Base-by-base conservation (phyloP, 768 basidiomycete genomes). In the Gelatoporia subvermispora region DNA sequence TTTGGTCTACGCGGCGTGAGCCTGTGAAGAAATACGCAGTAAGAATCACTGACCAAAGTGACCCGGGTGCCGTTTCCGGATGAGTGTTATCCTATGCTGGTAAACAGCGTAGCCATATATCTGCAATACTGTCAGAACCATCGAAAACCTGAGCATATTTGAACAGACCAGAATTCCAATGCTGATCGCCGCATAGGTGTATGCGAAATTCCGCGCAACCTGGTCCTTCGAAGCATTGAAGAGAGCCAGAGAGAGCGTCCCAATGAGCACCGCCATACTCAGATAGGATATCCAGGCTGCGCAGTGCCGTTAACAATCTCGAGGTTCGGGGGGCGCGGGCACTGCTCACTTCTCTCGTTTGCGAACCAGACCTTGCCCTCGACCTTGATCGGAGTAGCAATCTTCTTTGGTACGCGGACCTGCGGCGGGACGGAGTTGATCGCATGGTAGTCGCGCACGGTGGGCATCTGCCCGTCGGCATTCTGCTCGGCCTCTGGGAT, bases 311-410 rank as follows among this genome's bases (percentile, higher is more conserved):
- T 15, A 22, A 13, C 22, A n/a, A 25, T 8, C 11, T 9, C 8
- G 15, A 45, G 16, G 43, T 28, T 36, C 23, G 17, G 16, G 21
- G 3, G 34, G 15, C 24, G 37, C 40, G 43, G 7, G 64, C 74
- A 45, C 38, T 8, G 68, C 83, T 51, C 41, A 93, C 90, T 93
- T 62, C 91, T 73, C 67, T 97, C 93, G 61, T 96, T 96, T 8
- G 93, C 93, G 64, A 97, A 95, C 93, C 94, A 97, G 41, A 97
- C 93, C 61, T 97, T 97, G 18, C 82, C 84, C 63, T 97, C 93
- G 16, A 97, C 92, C 54, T 83, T 88, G 58, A 97, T 73, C 0
- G 85, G 80, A 1, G 87, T 86, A 0, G 85, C 71, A 18, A 89
- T 79, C 67, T 93, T 93, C 71, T 85, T 88, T 0, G 90, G 90